Base-by-base conservation (phyloP, 345 rosid genomes). In the Combretum micranthum region DNA sequence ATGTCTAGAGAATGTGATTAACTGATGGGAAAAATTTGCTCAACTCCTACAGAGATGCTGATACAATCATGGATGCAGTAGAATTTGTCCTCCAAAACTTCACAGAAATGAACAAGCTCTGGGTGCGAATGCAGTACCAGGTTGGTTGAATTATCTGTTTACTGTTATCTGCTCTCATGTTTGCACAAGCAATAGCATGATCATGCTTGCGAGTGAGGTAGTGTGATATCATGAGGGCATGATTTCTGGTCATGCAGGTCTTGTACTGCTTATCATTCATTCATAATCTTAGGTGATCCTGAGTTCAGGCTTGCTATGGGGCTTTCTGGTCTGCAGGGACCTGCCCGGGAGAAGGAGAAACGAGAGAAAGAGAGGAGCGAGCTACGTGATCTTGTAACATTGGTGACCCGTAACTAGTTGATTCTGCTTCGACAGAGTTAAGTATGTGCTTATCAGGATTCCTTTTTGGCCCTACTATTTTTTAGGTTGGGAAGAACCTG, bases 61-160 rank as follows among this genome's bases (percentile, higher is more conserved):
- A 89, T 75, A 89, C 92, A 7, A 93, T 93, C 47, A 72, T 57
- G 42, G 99, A 89, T 71, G 88, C 99, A 52, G 86, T 90, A 69
- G 99, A 93, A 72, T 93, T 93, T 79, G 96, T 93, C 57, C 83
- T 93, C 59, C 90, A 89, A 66, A 93, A 93, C 74, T 90, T 93
- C 63, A 93, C 97, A 2, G 99, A 93, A 90, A 93, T 93, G 99
- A 93, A 93, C 82, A 93, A 93, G 70, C 80, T 93, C 57, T 93
- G 99, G 99, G 99, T 93, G 79, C 96, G 99, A 76, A 89, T 93
- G 99, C 99, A 93, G 72, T 96, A 93, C 72, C 99, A 93, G 97
- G 99, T 93, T 87, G 83, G 96, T 83, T 71, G 83, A 77, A 68
- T 76, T 69, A 67, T 77, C 67, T 73, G 59, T 69, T 62, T 67